phyloP scores from a whole-genome alignment of 2,329 filamentous ascomycete genomes.

The Mollisiaceae sp. region DNA sequence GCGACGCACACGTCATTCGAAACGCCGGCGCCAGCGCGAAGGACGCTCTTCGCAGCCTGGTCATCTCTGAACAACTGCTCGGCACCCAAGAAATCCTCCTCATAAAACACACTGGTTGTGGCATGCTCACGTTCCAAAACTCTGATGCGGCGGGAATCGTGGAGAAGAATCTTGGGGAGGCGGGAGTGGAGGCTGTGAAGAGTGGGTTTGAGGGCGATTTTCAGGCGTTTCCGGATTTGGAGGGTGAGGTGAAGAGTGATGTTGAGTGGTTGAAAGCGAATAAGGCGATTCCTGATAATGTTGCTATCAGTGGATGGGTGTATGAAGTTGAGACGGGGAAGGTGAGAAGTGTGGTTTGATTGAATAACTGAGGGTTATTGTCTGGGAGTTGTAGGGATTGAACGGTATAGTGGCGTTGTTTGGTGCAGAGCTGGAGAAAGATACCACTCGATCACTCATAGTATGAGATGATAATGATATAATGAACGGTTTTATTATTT shows the following conservation, averaged over 20 bases:
- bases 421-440: not conserved
- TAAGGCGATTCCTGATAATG: conserved; percentile 62
- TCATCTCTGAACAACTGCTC: conserved; percentile 81
- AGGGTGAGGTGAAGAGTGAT: conserved; percentile 69
- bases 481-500: no score
- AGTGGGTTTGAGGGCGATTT: conserved; percentile 34
- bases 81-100: conserved; percentile 74
- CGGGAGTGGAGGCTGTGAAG: conserved; percentile 45
- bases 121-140: conserved; percentile 73
- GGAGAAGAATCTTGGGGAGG: conserved; percentile 59
- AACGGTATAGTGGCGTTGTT: conserved; percentile 3
- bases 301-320: conserved; percentile 73
- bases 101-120: conserved; percentile 62
- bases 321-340: conserved; percentile 79
- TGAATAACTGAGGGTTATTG: not conserved
- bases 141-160: conserved; percentile 60
- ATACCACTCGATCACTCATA: not conserved
- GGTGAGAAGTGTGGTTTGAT: conserved; percentile 54
- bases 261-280: conserved; percentile 65
- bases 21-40: conserved; percentile 71
- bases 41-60: conserved; percentile 74
- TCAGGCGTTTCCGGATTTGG: conserved; percentile 61
- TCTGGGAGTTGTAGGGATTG: not conserved
- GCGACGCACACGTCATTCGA: conserved; percentile 79
- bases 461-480: no score